Conservation (phyloP, 495 filamentous ascomycete genomes). For the Tetracladium setigerum region DNA sequence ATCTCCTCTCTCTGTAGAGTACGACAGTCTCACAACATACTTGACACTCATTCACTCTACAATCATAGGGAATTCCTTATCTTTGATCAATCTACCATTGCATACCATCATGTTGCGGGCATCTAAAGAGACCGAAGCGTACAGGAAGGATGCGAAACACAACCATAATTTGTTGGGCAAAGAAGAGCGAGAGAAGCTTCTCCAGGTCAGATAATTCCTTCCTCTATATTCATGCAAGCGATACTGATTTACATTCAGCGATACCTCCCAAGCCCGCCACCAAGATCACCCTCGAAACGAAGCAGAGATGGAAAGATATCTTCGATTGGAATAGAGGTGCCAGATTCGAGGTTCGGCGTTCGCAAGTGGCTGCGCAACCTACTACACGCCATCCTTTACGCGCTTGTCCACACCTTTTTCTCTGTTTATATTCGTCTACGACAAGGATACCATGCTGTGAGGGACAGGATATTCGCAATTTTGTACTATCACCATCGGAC, state of each 20-base stretch:
- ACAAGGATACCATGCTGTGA: slow-evolving; percentile 66
- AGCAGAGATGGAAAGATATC: slow-evolving; percentile 17
- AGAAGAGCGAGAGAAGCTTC: slow-evolving; percentile 60
- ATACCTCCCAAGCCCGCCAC: slow-evolving; percentile 61
- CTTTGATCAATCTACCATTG: not conserved
- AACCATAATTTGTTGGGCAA: slow-evolving; percentile 52
- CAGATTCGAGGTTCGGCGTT: slow-evolving; percentile 39
- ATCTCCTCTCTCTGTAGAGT: not conserved
- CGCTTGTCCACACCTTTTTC: slow-evolving; percentile 72
- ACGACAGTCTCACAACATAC: no score
- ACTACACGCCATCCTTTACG: slow-evolving; percentile 62
- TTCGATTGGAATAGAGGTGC: slow-evolving; percentile 23
- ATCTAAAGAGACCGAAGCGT: slow-evolving; percentile 31
- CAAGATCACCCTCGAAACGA: slow-evolving; percentile 17
- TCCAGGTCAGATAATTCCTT: slow-evolving; percentile 37
- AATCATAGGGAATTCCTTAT: not conserved
- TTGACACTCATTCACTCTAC: no score
- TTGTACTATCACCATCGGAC: slow-evolving; percentile 90
- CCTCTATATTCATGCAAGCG: not conserved
- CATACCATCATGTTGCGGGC: slow-evolving; percentile 14
- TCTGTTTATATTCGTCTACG: slow-evolving; percentile 77
- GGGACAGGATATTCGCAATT: slow-evolving; percentile 67
- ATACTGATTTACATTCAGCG: slow-evolving; percentile 31
- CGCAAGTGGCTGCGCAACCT: slow-evolving; percentile 60
- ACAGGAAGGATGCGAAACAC: slow-evolving; percentile 54